These are phyloP conservation scores for Skeletonema menzelii DNA, from an alignment of 108 stramenopile species.

Conservation along the genomic window DNA sequence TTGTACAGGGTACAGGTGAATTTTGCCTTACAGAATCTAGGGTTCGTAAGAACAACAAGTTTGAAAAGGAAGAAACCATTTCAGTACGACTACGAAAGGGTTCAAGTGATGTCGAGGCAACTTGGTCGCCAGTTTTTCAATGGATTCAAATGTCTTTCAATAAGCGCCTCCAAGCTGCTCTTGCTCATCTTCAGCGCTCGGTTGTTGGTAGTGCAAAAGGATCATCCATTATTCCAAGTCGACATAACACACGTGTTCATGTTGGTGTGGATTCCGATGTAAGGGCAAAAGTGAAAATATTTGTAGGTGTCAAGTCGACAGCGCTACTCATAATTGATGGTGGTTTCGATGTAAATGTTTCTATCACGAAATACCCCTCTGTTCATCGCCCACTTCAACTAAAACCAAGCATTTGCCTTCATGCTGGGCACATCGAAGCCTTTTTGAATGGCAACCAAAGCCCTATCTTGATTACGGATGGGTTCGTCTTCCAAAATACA, in stretches of 20 bases:
- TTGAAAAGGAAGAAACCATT: slow-evolving; percentile 22
- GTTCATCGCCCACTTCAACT: not conserved
- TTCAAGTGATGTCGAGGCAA: slow-evolving; percentile 5
- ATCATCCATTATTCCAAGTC: not conserved
- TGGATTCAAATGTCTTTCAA: slow-evolving; percentile 41
- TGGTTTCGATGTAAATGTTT: slow-evolving; percentile 26
- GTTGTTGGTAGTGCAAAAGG: not conserved
- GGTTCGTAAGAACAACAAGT: not conserved
- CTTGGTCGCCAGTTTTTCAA: slow-evolving; percentile 42
- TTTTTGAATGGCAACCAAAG: slow-evolving; percentile 28
- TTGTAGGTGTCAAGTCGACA: slow-evolving; percentile 28
- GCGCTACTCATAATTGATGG: slow-evolving; percentile 16
- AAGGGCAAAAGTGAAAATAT: slow-evolving; percentile 20
- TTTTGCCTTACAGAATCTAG: slow-evolving; percentile 23
- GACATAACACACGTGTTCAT: slow-evolving; percentile 21
- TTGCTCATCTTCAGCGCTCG: slow-evolving; percentile 10
- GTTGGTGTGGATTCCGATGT: slow-evolving; percentile 22
- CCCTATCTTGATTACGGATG: slow-evolving; percentile 33
- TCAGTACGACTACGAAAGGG: slow-evolving; percentile 26
- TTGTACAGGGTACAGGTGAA: slow-evolving; percentile 24
- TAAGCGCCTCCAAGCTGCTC: slow-evolving; percentile 25
- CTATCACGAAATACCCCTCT: slow-evolving; percentile 25
- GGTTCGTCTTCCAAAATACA: slow-evolving; percentile 18
- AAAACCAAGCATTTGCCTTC: slow-evolving; percentile 36
- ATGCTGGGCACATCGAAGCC: slow-evolving; percentile 13